Percentiles rank a stretch among this genome's conserved stretches.
These are phyloP conservation scores for Dichomitus squalens DNA, from an alignment of 1,284 basidiomycete genomes.

Conservation along the genomic window DNA sequence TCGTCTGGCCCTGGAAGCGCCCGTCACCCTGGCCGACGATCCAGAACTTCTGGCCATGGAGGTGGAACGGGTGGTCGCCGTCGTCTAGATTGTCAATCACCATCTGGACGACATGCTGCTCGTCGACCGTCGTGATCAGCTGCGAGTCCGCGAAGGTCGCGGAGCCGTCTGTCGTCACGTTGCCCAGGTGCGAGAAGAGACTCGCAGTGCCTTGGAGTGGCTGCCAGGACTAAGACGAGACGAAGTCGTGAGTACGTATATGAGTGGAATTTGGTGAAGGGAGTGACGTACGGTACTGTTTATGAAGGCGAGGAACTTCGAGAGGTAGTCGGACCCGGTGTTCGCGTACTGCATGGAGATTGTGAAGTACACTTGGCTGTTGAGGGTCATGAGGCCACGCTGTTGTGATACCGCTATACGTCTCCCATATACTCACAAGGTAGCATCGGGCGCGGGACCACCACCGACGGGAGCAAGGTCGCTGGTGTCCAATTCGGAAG, in stretches of 20 bases:
- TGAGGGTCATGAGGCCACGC: conserved; percentile 6
- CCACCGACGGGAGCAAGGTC: conserved; percentile 31
- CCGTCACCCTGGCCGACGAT: conserved; percentile 36
- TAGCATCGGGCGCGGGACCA: conserved; percentile 25
- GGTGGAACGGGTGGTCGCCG: conserved; percentile 47
- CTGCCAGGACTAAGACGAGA: conserved; percentile 32
- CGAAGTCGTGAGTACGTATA: not conserved
- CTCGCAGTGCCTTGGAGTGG: conserved; percentile 33
- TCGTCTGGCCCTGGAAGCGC: conserved; percentile 30
- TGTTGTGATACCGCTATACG: not conserved
- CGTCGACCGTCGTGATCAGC: conserved; percentile 35
- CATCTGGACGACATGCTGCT: conserved; percentile 34
- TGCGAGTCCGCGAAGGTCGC: conserved; percentile 27
- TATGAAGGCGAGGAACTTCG: conserved; percentile 42
- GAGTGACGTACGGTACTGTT: conserved; percentile 36
- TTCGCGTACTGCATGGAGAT: conserved; percentile 39
- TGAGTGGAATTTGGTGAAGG: too few relatives aligned
- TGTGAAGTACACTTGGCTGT: conserved; percentile 29
- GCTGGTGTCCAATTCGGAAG: conserved; percentile 27
- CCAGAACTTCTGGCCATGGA: conserved; percentile 40
- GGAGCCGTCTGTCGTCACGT: conserved; percentile 22
- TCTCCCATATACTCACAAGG: conserved; percentile 16
- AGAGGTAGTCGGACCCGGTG: conserved; percentile 24
- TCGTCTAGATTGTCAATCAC: conserved; percentile 40
- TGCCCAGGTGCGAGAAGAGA: conserved; percentile 27